Base-by-base conservation (phyloP, 2,329 filamentous ascomycete species). In the Pseudogymnoascus sp. region DNA sequence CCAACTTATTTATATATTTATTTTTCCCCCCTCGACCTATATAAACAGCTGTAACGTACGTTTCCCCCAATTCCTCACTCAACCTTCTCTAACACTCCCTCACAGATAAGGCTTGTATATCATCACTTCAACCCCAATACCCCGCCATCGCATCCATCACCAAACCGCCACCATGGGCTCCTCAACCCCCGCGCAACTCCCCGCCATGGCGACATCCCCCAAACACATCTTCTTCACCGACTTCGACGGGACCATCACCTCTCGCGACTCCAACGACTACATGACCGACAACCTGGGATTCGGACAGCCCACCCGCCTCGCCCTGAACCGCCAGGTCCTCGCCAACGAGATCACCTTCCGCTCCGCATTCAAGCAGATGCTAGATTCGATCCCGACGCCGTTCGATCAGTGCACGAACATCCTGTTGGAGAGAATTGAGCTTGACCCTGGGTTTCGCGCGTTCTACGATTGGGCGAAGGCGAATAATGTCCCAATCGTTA, bases 141-240 rank as follows among this genome's bases (percentile, higher is more conserved):
- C 59, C 59, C 59, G 34, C 59, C 59, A 60, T 60, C 59, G 7
- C 23, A 49, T n/a, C 12, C 23, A 49, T n/a, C 12, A 62, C 25
- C 60, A 61, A 59, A 38, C 23, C 59, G 34, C 59, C 66, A 69
- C 46, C 59, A 71, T 72, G 69, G 66, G 71, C 64, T 68, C 72
- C 63, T 65, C 71, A 46, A 73, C 70, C 63, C 34, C 59, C 14
- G 34, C 59, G 34, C 74, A 78, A 59, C 82, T 84, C 25, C 84
- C 84, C 63, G 85, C 85, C 49, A 77, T 88, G 75, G 79, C 79
- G 71, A 86, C 81, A 64, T 86, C 89, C 74, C 93, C 93, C 61
- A 89, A 91, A 78, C 90, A 91, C 80, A 93, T 99, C 80, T 97
- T 99, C 84, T 97, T 97, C 81, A 96, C 93, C 69, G 95, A 99